Percentiles rank a stretch among this genome's conserved stretches.
Conservation (phyloP, 257 asterid genomes). For the Misopates orontium region DNA sequence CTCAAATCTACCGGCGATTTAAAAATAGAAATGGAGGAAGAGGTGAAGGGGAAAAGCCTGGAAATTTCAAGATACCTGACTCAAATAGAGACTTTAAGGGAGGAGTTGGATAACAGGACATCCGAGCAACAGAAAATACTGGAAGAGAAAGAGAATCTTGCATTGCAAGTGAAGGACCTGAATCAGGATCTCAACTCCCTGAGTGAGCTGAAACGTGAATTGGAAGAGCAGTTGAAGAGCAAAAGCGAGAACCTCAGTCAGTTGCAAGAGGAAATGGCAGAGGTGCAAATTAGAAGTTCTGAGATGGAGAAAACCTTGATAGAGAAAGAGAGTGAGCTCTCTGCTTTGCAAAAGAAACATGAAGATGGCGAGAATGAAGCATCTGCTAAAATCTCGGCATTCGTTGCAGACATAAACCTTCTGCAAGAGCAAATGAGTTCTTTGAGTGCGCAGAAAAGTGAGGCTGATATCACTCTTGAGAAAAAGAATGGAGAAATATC, state of each 20-base stretch:
- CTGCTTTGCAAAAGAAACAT: constrained; percentile 50
- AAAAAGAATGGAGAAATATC: constrained; percentile 49
- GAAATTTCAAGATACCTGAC: constrained; percentile 40
- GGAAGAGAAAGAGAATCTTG: constrained; percentile 35
- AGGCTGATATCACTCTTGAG: constrained; percentile 37
- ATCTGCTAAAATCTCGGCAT: constrained; percentile 25
- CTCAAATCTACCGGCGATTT: constrained; percentile 32
- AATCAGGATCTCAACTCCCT: constrained; percentile 27
- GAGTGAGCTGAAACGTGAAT: constrained; percentile 30
- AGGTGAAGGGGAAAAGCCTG: constrained; percentile 38
- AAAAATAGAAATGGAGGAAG: constrained; percentile 55
- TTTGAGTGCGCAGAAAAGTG: constrained; percentile 30
- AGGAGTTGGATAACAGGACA: constrained; percentile 11
- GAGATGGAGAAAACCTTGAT: constrained; percentile 47
- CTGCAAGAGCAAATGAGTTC: constrained; percentile 32
- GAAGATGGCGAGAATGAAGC: constrained; percentile 61
- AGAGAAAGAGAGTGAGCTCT: constrained; percentile 63
- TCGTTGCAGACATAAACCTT: constrained; percentile 15
- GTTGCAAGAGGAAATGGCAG: constrained; percentile 17
- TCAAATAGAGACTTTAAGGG: constrained; percentile 34
- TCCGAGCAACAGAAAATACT: constrained; percentile 12
- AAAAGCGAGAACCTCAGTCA: constrained; percentile 30
- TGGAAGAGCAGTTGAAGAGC: constrained; percentile 43
- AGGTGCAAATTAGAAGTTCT: constrained; percentile 10
- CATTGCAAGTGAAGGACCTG: constrained; percentile 27